Conservation (phyloP, 2,329 filamentous ascomycete species). For the Delphinella strobiligena region DNA sequence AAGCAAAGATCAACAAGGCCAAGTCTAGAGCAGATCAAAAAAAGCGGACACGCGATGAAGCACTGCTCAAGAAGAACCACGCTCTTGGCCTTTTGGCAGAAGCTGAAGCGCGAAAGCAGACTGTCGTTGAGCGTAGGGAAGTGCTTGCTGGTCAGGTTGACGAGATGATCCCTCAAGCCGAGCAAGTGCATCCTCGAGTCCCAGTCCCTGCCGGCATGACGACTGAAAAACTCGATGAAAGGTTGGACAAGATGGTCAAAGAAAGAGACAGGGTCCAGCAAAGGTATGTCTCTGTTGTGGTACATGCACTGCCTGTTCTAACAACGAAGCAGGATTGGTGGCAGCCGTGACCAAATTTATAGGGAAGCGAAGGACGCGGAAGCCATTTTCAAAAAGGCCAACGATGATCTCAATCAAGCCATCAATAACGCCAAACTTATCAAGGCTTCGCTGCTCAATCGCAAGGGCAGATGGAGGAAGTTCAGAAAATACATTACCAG, state of each 20-base stretch:
- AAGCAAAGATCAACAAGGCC: slow-evolving; percentile 18
- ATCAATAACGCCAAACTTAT: slow-evolving; percentile 18
- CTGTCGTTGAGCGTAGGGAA: slow-evolving; percentile 17
- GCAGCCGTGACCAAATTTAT: slow-evolving; percentile 19
- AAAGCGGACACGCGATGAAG: slow-evolving; percentile 20
- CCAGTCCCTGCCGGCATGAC: slow-evolving; percentile 20
- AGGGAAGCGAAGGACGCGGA: not conserved
- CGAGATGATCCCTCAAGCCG: slow-evolving; percentile 13
- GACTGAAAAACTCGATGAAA: slow-evolving; percentile 19
- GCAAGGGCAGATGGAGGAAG: slow-evolving; percentile 62
- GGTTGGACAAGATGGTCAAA: slow-evolving; percentile 18
- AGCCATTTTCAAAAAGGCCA: slow-evolving; percentile 11
- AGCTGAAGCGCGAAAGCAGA: slow-evolving; percentile 20
- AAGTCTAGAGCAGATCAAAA: slow-evolving; percentile 19
- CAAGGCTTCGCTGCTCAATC: slow-evolving; percentile 51
- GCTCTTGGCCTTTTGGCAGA: slow-evolving; percentile 23
- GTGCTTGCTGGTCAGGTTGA: slow-evolving; percentile 18
- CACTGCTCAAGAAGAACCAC: slow-evolving; percentile 30
- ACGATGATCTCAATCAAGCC: slow-evolving; percentile 15
- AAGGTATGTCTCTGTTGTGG: slow-evolving; percentile 1
- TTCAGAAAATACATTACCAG: slow-evolving; percentile 80
- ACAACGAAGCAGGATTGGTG: slow-evolving; percentile 15
- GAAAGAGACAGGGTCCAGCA: slow-evolving; percentile 2
- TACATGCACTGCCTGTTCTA: not conserved
- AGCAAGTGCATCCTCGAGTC: slow-evolving; percentile 15